Conservation (phyloP, 176 grass and related monocot genomes). For the Cymbopogon citratus region DNA sequence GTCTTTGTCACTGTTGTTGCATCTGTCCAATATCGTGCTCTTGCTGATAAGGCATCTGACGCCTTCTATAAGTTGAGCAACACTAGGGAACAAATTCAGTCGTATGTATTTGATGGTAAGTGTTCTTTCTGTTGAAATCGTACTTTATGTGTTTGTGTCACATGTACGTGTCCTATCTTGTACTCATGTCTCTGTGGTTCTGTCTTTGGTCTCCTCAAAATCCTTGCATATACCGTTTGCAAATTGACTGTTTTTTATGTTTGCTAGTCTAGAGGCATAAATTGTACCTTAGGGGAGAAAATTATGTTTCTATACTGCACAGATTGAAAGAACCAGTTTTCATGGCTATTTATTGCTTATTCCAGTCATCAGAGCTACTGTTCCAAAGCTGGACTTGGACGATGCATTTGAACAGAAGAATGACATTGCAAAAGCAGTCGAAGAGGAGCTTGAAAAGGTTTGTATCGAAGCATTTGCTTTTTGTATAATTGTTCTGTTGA, state of each 20-base stretch:
- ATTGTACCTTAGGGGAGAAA: background rate
- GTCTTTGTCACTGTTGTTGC: slow-evolving; percentile 92
- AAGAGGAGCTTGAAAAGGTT: slow-evolving; percentile 73
- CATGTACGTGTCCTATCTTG: background rate
- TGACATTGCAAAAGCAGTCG: slow-evolving; percentile 61
- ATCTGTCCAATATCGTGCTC: slow-evolving; percentile 76
- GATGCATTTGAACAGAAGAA: slow-evolving; percentile 62
- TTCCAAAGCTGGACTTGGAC: slow-evolving; percentile 56
- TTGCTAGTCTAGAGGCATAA: background rate
- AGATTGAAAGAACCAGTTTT: background rate
- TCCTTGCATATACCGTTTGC: background rate
- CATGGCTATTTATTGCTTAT: background rate
- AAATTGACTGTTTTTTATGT: background rate
- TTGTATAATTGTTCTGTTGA: background rate
- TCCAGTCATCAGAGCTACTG: slow-evolving; percentile 61
- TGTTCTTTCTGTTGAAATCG: background rate
- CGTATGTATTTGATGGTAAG: slow-evolving; percentile 87
- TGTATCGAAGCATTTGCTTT: background rate
- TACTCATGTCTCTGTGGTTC: background rate
- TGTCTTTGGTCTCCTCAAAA: background rate
- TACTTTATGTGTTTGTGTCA: background rate
- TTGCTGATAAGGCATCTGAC: slow-evolving; percentile 67
- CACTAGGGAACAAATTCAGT: slow-evolving; percentile 68
- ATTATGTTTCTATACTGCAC: background rate
- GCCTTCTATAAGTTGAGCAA: slow-evolving; percentile 78